These are phyloP conservation scores for Scedosporium aurantiacum DNA, from an alignment of 2,329 filamentous ascomycete genomes.

Conservation along the genomic window DNA sequence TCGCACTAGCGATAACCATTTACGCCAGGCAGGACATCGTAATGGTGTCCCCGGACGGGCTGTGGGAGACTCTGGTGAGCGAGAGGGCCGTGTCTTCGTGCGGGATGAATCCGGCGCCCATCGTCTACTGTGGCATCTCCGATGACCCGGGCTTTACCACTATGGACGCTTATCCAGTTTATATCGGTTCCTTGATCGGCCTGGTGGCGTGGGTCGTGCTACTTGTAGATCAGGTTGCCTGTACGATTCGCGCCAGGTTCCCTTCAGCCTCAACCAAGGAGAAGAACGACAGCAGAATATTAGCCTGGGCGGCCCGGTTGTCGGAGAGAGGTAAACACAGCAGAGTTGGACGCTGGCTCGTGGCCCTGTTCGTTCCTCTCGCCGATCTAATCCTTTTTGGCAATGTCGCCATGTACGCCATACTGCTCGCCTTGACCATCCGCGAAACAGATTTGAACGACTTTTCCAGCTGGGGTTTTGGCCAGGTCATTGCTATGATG, in stretches of 20 bases:
- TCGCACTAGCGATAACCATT: neutral
- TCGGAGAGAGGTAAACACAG: neutral
- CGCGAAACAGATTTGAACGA: neutral
- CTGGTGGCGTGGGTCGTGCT: neutral
- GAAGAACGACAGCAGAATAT: neutral
- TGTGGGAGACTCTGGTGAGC: neutral
- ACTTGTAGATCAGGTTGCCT: neutral
- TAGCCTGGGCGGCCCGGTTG: neutral
- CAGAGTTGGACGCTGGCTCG: neutral
- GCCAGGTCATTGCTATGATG: neutral
- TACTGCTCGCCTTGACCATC: neutral
- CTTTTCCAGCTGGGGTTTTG: neutral
- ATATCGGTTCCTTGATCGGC: neutral
- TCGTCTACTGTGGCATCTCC: neutral
- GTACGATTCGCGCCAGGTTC: neutral
- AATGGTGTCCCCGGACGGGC: neutral
- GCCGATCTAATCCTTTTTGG: neutral
- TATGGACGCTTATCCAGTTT: neutral
- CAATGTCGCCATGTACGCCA: neutral
- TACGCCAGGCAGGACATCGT: neutral
- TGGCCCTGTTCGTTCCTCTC: neutral
- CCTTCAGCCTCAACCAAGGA: neutral
- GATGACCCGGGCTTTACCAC: neutral
- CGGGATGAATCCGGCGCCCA: conserved; percentile 1
- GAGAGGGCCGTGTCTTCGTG: neutral